Conservation (phyloP, 768 basidiomycete genomes). For the Galerina sulciceps region DNA sequence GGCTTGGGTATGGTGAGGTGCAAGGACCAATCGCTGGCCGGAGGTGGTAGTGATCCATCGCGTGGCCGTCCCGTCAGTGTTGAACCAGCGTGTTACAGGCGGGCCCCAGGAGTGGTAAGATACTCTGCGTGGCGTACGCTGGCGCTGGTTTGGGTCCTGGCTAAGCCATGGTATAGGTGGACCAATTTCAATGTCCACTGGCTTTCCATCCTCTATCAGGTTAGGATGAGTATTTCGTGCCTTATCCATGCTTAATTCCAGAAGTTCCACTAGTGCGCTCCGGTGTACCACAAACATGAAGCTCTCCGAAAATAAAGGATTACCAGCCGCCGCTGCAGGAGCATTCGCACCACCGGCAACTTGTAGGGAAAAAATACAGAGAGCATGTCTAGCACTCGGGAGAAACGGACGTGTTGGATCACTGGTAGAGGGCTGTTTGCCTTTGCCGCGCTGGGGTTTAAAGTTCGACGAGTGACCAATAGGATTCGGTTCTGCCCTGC, state of each 20-base stretch:
- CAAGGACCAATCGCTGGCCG: constrained; percentile 38
- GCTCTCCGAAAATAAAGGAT: constrained; percentile 1
- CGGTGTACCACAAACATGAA: constrained; percentile 40
- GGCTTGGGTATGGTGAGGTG: background rate
- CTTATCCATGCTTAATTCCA: constrained; percentile 9
- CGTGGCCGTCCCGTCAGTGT: constrained; percentile 31
- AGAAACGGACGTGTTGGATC: constrained; percentile 23
- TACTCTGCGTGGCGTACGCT: constrained; percentile 6
- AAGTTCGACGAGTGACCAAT: constrained; percentile 19
- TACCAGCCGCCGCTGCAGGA: background rate
- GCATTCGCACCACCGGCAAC: background rate
- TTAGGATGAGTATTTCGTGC: background rate
- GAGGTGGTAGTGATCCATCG: constrained; percentile 44
- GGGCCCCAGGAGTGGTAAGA: constrained; percentile 41
- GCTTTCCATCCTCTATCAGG: too few relatives aligned
- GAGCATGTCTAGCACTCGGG: constrained; percentile 19
- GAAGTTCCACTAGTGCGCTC: constrained; percentile 11
- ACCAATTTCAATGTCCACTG: too few relatives aligned
- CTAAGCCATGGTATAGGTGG: background rate
- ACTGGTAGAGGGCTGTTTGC: too few relatives aligned
- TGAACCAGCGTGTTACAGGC: constrained; percentile 36
- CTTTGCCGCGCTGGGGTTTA: constrained; percentile 10
- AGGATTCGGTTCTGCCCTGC: constrained; percentile 49
- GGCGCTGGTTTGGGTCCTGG: background rate
- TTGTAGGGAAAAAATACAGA: constrained; percentile 23